Evolutionary conservation across 2,329 filamentous ascomycete genomes (phyloP), one percentile per base, ranked within the genome.

Genomic region (Plenodomus biglobosus): DNA sequence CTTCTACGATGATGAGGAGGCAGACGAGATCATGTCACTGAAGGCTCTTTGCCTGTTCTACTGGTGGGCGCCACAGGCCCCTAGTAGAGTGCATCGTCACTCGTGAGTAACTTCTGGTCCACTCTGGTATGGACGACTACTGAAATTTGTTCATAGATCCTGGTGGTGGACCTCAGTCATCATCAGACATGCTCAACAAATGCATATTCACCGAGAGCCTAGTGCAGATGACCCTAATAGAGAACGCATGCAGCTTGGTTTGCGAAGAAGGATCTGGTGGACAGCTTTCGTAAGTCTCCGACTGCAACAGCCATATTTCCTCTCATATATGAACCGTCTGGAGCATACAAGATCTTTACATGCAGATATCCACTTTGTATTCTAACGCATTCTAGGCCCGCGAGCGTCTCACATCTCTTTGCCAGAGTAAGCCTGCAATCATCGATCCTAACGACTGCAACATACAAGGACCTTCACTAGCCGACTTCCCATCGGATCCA

Each of bases 151-250:
- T 46, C 13, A 1, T 3, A 34, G 35, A 13, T 41, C 16, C 17
- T 59, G 56, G 58, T 61, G 56, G 58, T 61, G 56, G 58, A 61
- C 58, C 4, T 52, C 46, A 6, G 55, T 59, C 3, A 50, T 61
- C n/a, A 61, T 61, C 39, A 50, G 58, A 10, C 58, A 61, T 46
- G 54, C 54, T 24, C 58, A 61, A 35, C 58, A 61, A 30, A 59
- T 61, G 54, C 58, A 59, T 24, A 58, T 61, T 24, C 58, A 61
- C 21, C 46, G 56, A 20, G 58, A 61, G 39, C 52, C 58, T 5
- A 20, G 37, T n/a, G 10, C 46, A 8, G 49, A 53, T 16, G 54
- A 58, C 37, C 43, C 44, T 8, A 40, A 43, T 20, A 46, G 52
- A 17, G 34, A 46, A 2, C 48, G 46, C 13, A 17, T 61, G 7